These are phyloP conservation scores for Rhododendron ovatum DNA, from an alignment of 148 eudicot genomes.

Conservation along the genomic window DNA sequence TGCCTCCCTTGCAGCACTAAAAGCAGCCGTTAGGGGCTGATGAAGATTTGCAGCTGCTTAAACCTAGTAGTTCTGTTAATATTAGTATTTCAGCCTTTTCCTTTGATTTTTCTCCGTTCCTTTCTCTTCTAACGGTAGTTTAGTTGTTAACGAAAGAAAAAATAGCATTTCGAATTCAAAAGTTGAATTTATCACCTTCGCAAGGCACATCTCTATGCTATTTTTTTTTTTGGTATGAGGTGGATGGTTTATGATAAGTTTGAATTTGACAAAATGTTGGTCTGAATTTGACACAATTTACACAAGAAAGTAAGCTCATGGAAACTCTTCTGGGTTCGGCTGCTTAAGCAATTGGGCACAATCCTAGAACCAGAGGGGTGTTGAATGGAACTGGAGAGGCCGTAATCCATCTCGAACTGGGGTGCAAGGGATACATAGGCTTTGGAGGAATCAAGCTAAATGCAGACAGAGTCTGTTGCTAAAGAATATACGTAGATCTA, in stretches of 20 bases:
- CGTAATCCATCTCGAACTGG: not conserved
- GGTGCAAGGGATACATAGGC: not conserved
- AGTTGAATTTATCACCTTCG: not conserved
- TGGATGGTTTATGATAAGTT: not conserved
- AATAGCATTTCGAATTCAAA: not conserved
- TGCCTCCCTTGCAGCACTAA: slow-evolving; percentile 34
- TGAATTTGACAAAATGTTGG: not conserved
- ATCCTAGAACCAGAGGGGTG: not conserved
- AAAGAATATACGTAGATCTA: not conserved
- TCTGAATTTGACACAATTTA: not conserved
- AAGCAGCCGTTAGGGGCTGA: slow-evolving; percentile 22
- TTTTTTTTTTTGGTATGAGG: not conserved
- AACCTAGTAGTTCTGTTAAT: not conserved
- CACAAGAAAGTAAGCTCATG: not conserved
- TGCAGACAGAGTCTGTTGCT: not conserved
- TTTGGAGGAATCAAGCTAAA: not conserved
- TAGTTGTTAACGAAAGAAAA: not conserved
- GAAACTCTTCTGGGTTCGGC: not conserved
- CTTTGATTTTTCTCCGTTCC: not conserved
- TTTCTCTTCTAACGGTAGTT: not conserved
- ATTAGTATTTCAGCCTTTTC: not conserved
- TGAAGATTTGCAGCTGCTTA: not conserved
- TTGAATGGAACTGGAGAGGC: not conserved
- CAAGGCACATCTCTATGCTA: not conserved
- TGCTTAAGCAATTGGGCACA: not conserved